Percentiles rank a stretch among this genome's conserved stretches.
phyloP scores from a whole-genome alignment of 2,329 filamentous ascomycete species.

The Cladophialophora bantiana region DNA sequence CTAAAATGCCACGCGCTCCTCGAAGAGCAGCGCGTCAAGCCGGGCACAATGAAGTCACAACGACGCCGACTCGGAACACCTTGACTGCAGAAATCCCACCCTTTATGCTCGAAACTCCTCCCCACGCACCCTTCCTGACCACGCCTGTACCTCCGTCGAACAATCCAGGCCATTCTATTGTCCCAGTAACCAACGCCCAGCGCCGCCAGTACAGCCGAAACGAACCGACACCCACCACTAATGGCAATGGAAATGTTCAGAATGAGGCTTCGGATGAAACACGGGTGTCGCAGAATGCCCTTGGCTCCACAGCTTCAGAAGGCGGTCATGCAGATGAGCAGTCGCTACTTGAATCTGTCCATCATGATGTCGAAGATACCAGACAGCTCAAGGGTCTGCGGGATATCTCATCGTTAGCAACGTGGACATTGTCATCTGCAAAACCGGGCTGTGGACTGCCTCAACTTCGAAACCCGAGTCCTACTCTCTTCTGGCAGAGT shows the following conservation, averaged over 20 bases:
- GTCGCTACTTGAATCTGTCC: conserved; percentile 37
- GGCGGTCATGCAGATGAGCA: conserved; percentile 33
- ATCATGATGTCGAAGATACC: conserved; percentile 38
- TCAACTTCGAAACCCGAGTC: conserved; percentile 65
- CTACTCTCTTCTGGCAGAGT: conserved; percentile 69
- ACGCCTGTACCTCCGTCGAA: conserved; percentile 38
- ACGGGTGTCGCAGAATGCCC: conserved; percentile 29
- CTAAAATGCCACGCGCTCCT: conserved; percentile 39
- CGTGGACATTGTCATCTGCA: conserved; percentile 68
- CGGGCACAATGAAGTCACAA: conserved; percentile 28
- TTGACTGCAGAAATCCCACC: conserved; percentile 42
- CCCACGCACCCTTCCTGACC: conserved; percentile 41
- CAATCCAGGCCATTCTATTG: conserved; percentile 34
- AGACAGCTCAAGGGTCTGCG: conserved; percentile 52
- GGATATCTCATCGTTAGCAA: conserved; percentile 70
- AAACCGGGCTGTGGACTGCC: conserved; percentile 69
- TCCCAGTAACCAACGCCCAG: conserved; percentile 32
- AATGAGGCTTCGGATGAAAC: conserved; percentile 23
- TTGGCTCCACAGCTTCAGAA: conserved; percentile 33
- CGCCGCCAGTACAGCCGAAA: conserved; percentile 30
- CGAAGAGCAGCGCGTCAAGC: conserved; percentile 35
- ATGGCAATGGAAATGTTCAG: conserved; percentile 23
- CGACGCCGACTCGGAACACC: conserved; percentile 40
- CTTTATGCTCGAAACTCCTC: conserved; percentile 43
- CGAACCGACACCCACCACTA: conserved; percentile 32